Evolutionary conservation across 306 rosid genomes (phyloP).

Genomic region (Oemleria cerasiformis): DNA sequence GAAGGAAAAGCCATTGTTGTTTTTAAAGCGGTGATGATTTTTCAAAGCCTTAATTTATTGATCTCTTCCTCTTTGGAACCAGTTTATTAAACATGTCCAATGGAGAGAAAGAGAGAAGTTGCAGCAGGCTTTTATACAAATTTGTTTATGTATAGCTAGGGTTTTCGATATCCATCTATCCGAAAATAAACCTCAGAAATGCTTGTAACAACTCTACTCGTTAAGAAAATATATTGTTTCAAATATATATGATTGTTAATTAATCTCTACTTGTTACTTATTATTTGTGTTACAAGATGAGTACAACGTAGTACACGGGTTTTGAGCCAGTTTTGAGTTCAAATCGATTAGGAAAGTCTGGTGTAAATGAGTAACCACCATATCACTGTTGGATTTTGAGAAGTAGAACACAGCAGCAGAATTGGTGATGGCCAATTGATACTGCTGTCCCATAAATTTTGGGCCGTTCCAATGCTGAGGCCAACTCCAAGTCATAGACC

Average conservation of each 20-base stretch:
- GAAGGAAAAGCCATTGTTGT: background rate
- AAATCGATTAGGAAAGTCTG: too few species aligned
- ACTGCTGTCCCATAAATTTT: too few species aligned
- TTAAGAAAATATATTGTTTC: background rate
- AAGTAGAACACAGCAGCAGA: too few species aligned
- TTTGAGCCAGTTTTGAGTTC: too few species aligned
- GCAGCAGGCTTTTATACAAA: background rate
- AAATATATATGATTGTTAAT: background rate
- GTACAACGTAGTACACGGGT: too few species aligned
- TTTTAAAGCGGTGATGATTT: background rate
- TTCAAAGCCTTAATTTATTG: slow-evolving; percentile 9
- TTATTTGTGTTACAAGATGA: too few species aligned
- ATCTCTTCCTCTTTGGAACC: slow-evolving; percentile 6
- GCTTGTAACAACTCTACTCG: background rate
- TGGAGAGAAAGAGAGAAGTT: background rate
- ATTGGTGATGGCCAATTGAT: too few species aligned
- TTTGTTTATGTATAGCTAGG: slow-evolving; percentile 14
- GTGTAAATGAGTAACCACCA: too few species aligned
- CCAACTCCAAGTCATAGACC: too few species aligned
- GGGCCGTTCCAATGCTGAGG: too few species aligned
- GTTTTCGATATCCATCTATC: background rate
- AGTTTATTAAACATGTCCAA: background rate
- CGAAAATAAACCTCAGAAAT: background rate
- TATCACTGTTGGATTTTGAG: too few species aligned
- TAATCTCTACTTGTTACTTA: too few species aligned